Conservation (phyloP, 2,329 filamentous ascomycete genomes). For the Penicillium occitanis region DNA sequence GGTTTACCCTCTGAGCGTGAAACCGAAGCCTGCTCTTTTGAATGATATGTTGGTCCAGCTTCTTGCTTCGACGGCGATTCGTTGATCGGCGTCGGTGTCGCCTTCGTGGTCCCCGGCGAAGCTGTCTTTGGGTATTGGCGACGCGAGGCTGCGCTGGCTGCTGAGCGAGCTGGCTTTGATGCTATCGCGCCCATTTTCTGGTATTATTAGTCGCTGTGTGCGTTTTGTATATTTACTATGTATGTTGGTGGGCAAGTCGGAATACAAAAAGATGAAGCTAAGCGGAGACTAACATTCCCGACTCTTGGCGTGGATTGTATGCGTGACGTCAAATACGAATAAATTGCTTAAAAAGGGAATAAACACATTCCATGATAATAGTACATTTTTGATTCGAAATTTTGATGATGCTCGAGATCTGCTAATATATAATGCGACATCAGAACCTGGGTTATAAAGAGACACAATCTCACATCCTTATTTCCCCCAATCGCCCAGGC, state of each 20-base stretch:
- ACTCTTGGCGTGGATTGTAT: neutral
- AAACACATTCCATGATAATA: neutral
- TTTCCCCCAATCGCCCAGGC: neutral
- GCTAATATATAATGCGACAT: slow-evolving; percentile 1
- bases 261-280: slow-evolving; percentile 9
- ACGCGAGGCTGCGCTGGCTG: slow-evolving; percentile 50
- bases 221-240: too few species aligned
- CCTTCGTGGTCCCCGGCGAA: slow-evolving; percentile 41
- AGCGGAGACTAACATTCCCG: slow-evolving; percentile 15
- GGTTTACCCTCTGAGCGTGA: slow-evolving; percentile 37
- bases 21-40: slow-evolving; percentile 35
- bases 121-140: slow-evolving; percentile 58
- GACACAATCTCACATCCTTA: neutral
- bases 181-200: slow-evolving; percentile 56
- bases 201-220: neutral
- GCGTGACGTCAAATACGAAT: slow-evolving; percentile 13
- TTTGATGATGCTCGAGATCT: neutral
- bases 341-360: neutral
- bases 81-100: slow-evolving; percentile 24
- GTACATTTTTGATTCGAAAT: neutral
- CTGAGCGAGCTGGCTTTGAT: slow-evolving; percentile 55
- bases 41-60: slow-evolving; percentile 36
- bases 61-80: slow-evolving; percentile 16
- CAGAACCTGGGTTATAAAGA: neutral
- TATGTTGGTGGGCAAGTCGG: neutral